These are phyloP conservation scores for Tetrapisispora iriomotensis DNA, from an alignment of 805 yeast species.

Conservation along the genomic window DNA sequence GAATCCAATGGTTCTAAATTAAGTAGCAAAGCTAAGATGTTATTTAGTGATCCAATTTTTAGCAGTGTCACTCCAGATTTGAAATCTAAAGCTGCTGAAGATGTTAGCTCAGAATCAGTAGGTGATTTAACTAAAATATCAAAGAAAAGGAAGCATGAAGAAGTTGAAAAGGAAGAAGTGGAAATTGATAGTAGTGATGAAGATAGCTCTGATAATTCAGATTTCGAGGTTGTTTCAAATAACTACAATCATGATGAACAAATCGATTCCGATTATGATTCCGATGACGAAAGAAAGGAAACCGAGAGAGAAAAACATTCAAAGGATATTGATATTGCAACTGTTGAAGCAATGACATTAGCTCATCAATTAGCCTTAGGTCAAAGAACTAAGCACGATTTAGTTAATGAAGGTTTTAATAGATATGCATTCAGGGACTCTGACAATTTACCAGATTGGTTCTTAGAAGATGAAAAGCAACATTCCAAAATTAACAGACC, in stretches of 20 bases:
- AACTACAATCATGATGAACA: slow-evolving; percentile 25
- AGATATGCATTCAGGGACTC: slow-evolving; percentile 84
- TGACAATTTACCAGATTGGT: slow-evolving; percentile 95
- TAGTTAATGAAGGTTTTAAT: slow-evolving; percentile 88
- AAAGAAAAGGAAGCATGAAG: slow-evolving; percentile 13
- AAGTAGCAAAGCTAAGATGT: slow-evolving; percentile 34
- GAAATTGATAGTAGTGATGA: slow-evolving; percentile 10
- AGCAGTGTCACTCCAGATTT: slow-evolving; percentile 37
- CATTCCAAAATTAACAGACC: slow-evolving; percentile 86
- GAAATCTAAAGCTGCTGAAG: slow-evolving; percentile 10
- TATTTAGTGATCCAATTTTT: slow-evolving; percentile 47
- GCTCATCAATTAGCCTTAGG: slow-evolving; percentile 95
- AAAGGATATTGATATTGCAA: slow-evolving; percentile 69
- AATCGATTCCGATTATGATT: slow-evolving; percentile 37
- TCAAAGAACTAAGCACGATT: slow-evolving; percentile 70
- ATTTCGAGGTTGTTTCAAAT: slow-evolving; percentile 41
- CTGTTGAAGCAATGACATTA: slow-evolving; percentile 94
- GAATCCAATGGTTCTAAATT: slow-evolving; percentile 32
- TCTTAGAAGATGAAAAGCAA: slow-evolving; percentile 78
- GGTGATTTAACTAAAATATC: slow-evolving; percentile 12
- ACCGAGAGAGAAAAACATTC: slow-evolving; percentile 40
- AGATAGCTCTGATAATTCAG: slow-evolving; percentile 20
- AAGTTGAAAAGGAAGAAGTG: slow-evolving; percentile 10
- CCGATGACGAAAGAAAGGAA: slow-evolving; percentile 43
- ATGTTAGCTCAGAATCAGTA: slow-evolving; percentile 13